Percentiles rank a stretch among this genome's conserved stretches.
Evolutionary conservation across 257 asterid species (phyloP).

Genomic region (Solanum clarkiae): DNA sequence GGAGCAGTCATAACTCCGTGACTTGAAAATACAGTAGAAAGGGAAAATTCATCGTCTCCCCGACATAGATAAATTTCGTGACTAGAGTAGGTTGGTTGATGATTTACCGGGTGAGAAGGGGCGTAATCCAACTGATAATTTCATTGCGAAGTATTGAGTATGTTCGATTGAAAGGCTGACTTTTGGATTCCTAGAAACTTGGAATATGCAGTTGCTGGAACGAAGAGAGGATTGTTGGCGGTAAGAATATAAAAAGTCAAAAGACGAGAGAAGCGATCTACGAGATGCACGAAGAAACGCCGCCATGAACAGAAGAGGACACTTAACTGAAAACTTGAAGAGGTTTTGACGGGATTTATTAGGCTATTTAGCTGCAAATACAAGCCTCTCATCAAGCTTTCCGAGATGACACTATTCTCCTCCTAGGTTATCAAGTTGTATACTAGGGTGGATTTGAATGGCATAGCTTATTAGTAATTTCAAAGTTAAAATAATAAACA

Average conservation of each 20-base stretch:
- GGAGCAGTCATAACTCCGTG: background rate
- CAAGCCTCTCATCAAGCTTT: background rate
- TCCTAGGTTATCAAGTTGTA: background rate
- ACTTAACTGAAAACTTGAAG: background rate
- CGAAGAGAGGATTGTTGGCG: background rate
- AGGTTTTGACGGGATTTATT: background rate
- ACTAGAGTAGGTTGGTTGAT: background rate
- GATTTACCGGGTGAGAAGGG: slow-evolving; percentile 4
- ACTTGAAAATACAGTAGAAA: background rate
- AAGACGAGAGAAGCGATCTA: background rate
- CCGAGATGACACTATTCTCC: background rate
- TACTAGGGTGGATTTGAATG: too few species aligned
- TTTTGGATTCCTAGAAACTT: background rate
- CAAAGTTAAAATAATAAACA: too few species aligned
- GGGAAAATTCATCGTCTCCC: background rate
- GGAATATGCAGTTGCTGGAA: background rate
- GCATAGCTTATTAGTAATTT: too few species aligned
- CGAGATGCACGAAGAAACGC: background rate
- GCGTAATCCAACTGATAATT: slow-evolving; percentile 2
- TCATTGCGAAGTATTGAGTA: slow-evolving; percentile 6
- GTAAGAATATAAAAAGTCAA: background rate
- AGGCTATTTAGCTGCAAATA: background rate
- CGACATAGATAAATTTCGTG: background rate
- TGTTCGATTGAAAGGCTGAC: background rate
- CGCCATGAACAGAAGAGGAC: background rate